phyloP scores from a whole-genome alignment of 345 rosid species.

The Durio zibethinus region DNA sequence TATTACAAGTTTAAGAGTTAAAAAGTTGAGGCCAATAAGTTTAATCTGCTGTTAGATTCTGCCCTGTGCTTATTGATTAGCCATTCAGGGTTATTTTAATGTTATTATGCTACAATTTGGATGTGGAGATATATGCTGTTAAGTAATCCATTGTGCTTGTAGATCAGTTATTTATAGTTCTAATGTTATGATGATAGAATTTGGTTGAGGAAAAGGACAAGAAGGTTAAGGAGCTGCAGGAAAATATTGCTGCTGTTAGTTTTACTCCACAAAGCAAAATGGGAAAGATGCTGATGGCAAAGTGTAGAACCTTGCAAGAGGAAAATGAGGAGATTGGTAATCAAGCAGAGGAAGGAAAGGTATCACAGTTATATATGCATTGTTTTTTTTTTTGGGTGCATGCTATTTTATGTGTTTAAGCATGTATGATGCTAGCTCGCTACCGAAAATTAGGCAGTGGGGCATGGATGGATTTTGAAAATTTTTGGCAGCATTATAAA shows the following conservation, averaged over 20 bases:
- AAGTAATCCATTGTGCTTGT: not conserved
- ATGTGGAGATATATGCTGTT: not conserved
- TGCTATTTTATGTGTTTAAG: not conserved
- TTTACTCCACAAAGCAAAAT: constrained; percentile 87
- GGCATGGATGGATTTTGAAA: not conserved
- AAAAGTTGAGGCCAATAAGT: not conserved
- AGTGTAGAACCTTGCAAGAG: constrained; percentile 87
- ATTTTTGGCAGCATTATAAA: not conserved
- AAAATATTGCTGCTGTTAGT: constrained; percentile 76
- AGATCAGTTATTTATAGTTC: not conserved
- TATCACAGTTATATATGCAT: constrained; percentile 20
- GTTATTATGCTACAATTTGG: not conserved
- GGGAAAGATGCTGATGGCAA: constrained; percentile 96
- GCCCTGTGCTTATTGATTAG: not conserved
- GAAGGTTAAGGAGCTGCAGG: constrained; percentile 92
- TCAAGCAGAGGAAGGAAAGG: constrained; percentile 98
- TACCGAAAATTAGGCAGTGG: not conserved
- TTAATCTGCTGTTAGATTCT: not conserved
- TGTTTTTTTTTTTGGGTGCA: not conserved
- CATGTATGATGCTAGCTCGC: not conserved
- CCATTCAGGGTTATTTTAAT: not conserved
- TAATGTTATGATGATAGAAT: constrained; percentile 41
- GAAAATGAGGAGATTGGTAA: constrained; percentile 98
- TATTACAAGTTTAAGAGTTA: not conserved
- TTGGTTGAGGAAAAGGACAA: constrained; percentile 95